Evolutionary conservation across 2,329 filamentous ascomycete species (phyloP), one percentile per base, ranked within the genome.

Genomic region (Paraphaeosphaeria sporulosa): DNA sequence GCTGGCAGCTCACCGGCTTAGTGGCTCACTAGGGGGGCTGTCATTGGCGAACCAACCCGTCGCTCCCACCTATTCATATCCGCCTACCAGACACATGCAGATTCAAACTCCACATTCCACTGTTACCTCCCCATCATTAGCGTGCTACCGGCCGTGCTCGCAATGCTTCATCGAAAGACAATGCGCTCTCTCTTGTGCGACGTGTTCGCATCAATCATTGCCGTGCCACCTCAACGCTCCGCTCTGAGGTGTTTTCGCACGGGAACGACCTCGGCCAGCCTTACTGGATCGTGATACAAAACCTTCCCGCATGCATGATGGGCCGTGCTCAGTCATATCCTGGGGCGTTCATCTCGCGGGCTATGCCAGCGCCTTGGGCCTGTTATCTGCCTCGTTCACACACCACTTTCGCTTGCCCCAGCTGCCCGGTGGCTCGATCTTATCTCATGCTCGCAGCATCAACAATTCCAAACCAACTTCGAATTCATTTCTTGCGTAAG

Each of bases 281-380:
- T 44, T 38, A 44, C 38, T 15, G 25, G 15, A n/a, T 46, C 23
- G 30, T 21, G 27, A 38, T 47, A 55, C 52, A 30, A 46, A 36
- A 30, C 30, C 32, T 36, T 27, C n/a, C 30, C 30, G 25, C 38
- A 38, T 55, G 42, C 27, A 55, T 23, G 10, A 12, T 5, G 42
- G 19, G 21, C 25, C 38, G 40, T 46, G 52, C 42, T 46, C 42
- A 55, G 23, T 54, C 36, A 54, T 44, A 23, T 32, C 12, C 27
- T 25, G 52, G 52, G 52, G 52, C 52, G 52, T 55, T 46, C 42
- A 44, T 43, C 42, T 27, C 30, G 15, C 19, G 42, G 52, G 30
- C 52, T 55, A 46, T 46, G 51, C 32, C 51, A 54, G 15, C 51
- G 17, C 36, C 21, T 3, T 5, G 51, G 44, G 5, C 51, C 51